Evolutionary conservation across 1,139 yeast genomes (phyloP).

Genomic region (Candida glucosophila): DNA sequence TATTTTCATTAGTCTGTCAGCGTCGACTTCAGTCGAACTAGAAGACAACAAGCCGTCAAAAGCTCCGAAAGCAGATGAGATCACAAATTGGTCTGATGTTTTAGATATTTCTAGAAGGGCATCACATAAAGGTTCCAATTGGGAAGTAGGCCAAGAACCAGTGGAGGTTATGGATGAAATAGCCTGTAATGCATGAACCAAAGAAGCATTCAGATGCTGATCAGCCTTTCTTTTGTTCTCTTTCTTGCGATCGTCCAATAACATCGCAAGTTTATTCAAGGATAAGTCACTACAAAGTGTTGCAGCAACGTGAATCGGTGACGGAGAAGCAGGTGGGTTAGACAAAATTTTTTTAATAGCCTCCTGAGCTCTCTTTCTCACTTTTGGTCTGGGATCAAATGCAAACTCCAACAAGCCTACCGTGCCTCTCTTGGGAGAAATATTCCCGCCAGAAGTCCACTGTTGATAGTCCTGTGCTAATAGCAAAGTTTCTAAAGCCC

Average conservation of each 20-base stretch:
- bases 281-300: constrained; percentile 62
- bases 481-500: constrained; percentile 72
- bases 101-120: constrained; percentile 65
- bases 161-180: constrained; percentile 60
- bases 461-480: constrained; percentile 73
- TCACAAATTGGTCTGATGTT: constrained; percentile 76
- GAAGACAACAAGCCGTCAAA: constrained; percentile 79
- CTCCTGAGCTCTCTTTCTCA: constrained; percentile 91
- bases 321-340: constrained; percentile 77
- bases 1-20: constrained; percentile 54
- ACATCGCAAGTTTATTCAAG: constrained; percentile 42
- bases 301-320: constrained; percentile 70
- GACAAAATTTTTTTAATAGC: constrained; percentile 56
- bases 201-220: constrained; percentile 43
- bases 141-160: constrained; percentile 72
- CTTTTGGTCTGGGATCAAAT: constrained; percentile 88
- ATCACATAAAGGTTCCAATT: constrained; percentile 70
- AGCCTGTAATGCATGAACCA: constrained; percentile 74
- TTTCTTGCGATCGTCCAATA: constrained; percentile 24
- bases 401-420: constrained; percentile 74
- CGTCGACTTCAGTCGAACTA: constrained; percentile 57
- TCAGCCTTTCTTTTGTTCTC: constrained; percentile 29
- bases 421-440: constrained; percentile 78
- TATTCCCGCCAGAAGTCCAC: constrained; percentile 50
- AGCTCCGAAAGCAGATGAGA: constrained; percentile 73